Evolutionary conservation across 768 basidiomycete genomes (phyloP).

Genomic region (Peribolospora baueri): DNA sequence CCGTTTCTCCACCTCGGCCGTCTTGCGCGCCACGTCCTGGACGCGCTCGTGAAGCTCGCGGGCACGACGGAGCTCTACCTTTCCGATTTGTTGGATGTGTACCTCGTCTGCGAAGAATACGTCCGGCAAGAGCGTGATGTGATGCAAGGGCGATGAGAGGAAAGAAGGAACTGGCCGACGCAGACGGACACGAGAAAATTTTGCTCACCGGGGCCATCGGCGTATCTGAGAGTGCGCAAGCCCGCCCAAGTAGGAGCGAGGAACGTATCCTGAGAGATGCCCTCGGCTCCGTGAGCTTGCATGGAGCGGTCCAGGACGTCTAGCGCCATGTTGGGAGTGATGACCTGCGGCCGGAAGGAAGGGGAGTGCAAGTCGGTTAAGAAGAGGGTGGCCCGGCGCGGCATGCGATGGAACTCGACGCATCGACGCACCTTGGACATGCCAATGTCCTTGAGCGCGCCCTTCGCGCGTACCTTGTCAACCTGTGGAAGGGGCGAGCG

Average conservation of each 20-base stretch:
- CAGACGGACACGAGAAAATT: no score
- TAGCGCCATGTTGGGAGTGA: conserved; percentile 75
- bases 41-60: conserved; percentile 24
- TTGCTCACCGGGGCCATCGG: conserved; percentile 17
- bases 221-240: conserved; percentile 52
- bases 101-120: conserved; percentile 28
- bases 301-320: conserved; percentile 82
- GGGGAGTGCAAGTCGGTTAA: background rate
- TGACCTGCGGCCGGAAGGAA: conserved; percentile 34
- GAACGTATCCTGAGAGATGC: conserved; percentile 59
- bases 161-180: conserved; percentile 27
- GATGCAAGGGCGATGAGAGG: background rate
- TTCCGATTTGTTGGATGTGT: conserved; percentile 86
- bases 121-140: background rate
- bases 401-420: background rate
- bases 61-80: conserved; percentile 60
- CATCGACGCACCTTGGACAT: conserved; percentile 54
- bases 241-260: conserved; percentile 55
- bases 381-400: background rate
- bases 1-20: no score
- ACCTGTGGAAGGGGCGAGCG: conserved; percentile 29
- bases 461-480: conserved; percentile 73
- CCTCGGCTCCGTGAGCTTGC: conserved; percentile 90
- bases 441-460: conserved; percentile 88
- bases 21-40: conserved; percentile 2